A percentile compares a stretch with the other conserved stretches of the same genome.
These are phyloP conservation scores for Macadamia integrifolia DNA, from an alignment of 164 flowering plant species.

Conservation along the genomic window DNA sequence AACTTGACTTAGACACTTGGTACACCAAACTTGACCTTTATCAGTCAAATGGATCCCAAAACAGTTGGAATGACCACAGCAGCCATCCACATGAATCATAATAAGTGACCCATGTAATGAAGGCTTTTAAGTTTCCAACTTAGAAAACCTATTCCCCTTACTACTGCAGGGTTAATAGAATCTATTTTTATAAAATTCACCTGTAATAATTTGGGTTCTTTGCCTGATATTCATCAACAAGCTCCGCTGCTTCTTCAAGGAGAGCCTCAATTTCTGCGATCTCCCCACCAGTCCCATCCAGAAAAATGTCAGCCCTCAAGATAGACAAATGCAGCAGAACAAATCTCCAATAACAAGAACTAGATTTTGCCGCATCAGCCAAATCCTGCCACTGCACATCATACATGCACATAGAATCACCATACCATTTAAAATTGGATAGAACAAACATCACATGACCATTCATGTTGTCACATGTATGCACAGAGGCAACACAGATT, in stretches of 20 bases:
- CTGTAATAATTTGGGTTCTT: slow-evolving; percentile 91
- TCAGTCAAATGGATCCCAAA: background rate
- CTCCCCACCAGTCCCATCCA: slow-evolving; percentile 45
- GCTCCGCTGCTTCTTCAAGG: slow-evolving; percentile 96
- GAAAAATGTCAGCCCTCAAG: slow-evolving; percentile 64
- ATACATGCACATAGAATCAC: slow-evolving; percentile 7
- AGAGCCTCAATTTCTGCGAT: slow-evolving; percentile 84
- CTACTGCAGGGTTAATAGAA: background rate
- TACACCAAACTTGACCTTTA: background rate
- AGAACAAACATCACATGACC: background rate
- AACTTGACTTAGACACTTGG: background rate
- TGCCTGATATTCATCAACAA: slow-evolving; percentile 71
- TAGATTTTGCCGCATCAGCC: slow-evolving; percentile 73
- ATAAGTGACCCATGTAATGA: background rate
- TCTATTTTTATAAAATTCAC: slow-evolving; percentile 21
- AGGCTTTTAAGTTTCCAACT: background rate
- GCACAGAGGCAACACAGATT: background rate
- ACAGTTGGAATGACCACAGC: background rate
- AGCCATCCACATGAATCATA: too few species aligned
- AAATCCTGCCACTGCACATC: slow-evolving; percentile 71
- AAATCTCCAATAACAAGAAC: slow-evolving; percentile 87
- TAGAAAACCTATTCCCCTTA: background rate
- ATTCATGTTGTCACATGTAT: background rate
- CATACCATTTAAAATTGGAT: background rate
- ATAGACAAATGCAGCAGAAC: slow-evolving; percentile 71